phyloP scores from a whole-genome alignment of 805 yeast species.

The Candida khao-thaluensis region DNA sequence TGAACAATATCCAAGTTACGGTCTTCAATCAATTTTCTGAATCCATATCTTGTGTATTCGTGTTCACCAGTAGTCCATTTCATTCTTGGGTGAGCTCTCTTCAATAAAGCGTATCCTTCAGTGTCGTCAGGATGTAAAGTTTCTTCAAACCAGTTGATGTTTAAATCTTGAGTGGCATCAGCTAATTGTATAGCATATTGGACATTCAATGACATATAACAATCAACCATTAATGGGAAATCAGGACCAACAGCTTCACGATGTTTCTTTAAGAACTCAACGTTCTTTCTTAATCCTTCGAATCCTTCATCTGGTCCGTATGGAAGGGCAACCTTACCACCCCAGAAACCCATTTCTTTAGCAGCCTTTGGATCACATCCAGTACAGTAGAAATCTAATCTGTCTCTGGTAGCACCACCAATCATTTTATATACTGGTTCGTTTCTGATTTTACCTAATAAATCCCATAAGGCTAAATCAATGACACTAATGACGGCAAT shows the following conservation, averaged over 20 bases:
- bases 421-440: constrained; percentile 54
- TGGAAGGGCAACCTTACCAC: constrained; percentile 52
- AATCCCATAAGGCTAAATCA: constrained; percentile 52
- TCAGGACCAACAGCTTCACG: constrained; percentile 50
- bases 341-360: constrained; percentile 52
- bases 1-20: constrained; percentile 48
- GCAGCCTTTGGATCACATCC: constrained; percentile 50
- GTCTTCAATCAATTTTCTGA: constrained; percentile 50
- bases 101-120: constrained; percentile 46
- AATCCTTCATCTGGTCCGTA: constrained; percentile 53
- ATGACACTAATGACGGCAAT: constrained; percentile 48
- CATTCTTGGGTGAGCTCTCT: constrained; percentile 46
- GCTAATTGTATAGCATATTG: constrained; percentile 48
- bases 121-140: constrained; percentile 51
- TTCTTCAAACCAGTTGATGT: constrained; percentile 55
- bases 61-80: constrained; percentile 56
- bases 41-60: constrained; percentile 51
- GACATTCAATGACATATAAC: constrained; percentile 52
- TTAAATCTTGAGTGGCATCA: constrained; percentile 42
- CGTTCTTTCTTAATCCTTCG: constrained; percentile 44
- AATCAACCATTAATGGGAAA: constrained; percentile 54
- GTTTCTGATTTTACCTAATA: constrained; percentile 47
- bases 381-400: constrained; percentile 49
- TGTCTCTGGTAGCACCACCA: constrained; percentile 50
- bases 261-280: constrained; percentile 44